Evolutionary conservation across 208 protist species (phyloP).

Genomic region (Leishmania braziliensis): DNA sequence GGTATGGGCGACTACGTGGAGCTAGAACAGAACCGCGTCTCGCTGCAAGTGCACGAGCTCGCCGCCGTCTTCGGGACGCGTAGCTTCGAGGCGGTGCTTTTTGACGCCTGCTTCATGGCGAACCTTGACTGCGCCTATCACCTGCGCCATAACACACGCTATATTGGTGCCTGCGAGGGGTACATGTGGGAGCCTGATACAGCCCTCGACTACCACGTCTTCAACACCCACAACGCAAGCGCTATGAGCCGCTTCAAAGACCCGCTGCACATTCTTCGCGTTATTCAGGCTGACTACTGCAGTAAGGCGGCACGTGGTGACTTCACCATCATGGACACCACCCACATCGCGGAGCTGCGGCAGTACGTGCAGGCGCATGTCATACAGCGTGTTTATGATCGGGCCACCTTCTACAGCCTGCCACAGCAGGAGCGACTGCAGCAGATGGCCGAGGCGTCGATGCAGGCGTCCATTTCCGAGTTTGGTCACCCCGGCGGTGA

Average conservation of each 20-base stretch:
- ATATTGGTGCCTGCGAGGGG: conserved; percentile 83
- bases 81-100: conserved; percentile 82
- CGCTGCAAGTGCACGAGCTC: conserved; percentile 79
- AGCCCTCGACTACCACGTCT: conserved; percentile 76
- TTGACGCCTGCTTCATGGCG: conserved; percentile 90
- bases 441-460: conserved; percentile 46
- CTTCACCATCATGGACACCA: conserved; percentile 78
- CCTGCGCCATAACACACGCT: conserved; percentile 80
- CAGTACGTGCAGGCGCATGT: conserved; percentile 67
- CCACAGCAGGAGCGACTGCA: conserved; percentile 60
- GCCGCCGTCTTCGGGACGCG: conserved; percentile 59
- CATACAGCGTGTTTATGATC: conserved; percentile 79
- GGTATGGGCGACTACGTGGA: conserved; percentile 91
- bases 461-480: conserved; percentile 29
- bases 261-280: conserved; percentile 58
- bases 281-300: conserved; percentile 79
- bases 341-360: conserved; percentile 63
- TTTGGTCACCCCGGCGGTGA: conserved; percentile 42
- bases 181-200: conserved; percentile 89
- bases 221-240: conserved; percentile 81
- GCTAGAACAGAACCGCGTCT: conserved; percentile 58
- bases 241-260: conserved; percentile 72
- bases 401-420: conserved; percentile 68
- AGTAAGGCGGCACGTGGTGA: conserved; percentile 63
- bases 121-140: conserved; percentile 87